Conservation (phyloP, 345 rosid species). For the Aurinia saxatilis region DNA sequence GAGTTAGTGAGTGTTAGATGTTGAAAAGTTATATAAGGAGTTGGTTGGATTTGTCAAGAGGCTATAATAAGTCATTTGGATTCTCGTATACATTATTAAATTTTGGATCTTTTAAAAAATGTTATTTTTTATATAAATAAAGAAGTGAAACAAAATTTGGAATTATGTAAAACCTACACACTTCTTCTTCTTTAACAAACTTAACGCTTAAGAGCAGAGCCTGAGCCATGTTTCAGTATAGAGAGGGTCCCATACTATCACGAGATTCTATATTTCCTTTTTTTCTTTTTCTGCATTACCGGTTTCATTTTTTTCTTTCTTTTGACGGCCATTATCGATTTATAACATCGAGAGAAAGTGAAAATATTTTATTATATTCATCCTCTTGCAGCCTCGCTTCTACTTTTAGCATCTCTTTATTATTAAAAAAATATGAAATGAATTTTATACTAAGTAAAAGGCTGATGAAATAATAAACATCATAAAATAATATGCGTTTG, state of each 20-base stretch:
- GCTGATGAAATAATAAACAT: too few relatives aligned
- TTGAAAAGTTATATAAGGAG: neutral
- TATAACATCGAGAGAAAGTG: neutral
- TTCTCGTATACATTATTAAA: too few relatives aligned
- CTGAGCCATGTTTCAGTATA: slow-evolving; percentile 12
- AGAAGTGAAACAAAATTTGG: neutral
- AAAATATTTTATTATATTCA: neutral
- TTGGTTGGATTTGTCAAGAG: slow-evolving; percentile 2
- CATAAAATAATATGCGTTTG: neutral
- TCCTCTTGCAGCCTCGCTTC: too few relatives aligned
- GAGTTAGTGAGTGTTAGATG: slow-evolving; percentile 7
- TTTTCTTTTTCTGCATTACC: neutral
- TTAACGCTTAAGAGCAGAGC: slow-evolving; percentile 18
- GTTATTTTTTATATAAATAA: too few relatives aligned
- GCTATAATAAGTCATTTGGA: too few relatives aligned
- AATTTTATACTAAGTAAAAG: too few relatives aligned
- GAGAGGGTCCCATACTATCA: slow-evolving; percentile 18
- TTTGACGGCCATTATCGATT: neutral
- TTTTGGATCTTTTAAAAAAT: too few relatives aligned
- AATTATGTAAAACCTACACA: neutral
- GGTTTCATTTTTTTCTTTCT: neutral
- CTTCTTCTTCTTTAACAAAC: neutral
- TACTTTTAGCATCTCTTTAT: too few relatives aligned
- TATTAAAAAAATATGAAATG: too few relatives aligned
- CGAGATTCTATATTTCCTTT: slow-evolving; percentile 11